Evolutionary conservation across 192 early-diverging fungal species (phyloP), one percentile per base, ranked within the genome.

Genomic region (Paraglomus occultum): DNA sequence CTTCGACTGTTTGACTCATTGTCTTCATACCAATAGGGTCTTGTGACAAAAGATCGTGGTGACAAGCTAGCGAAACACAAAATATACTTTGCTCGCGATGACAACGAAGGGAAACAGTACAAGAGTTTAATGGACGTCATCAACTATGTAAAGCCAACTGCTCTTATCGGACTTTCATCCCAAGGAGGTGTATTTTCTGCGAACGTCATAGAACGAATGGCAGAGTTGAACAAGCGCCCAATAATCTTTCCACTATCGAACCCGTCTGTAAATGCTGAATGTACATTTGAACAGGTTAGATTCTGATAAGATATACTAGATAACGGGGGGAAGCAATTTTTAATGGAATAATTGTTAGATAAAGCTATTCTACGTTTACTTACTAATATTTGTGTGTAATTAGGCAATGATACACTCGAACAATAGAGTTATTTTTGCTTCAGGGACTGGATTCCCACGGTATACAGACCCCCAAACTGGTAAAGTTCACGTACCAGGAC

Each of bases 201-300:
- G 61, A 72, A 84, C 4, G 83, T 95, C 6, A 74, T 99, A 51
- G 54, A 72, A 15, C 83, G 87, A 40, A 93, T 99, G 90, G 88
- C 83, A 55, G 71, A 83, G 31, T 63, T 93, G 31, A 93, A 92
- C 73, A 72, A 84, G 18, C 81, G 83, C 9, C 95, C 95, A 11
- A 91, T 97, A 72, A 85, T 97, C 49, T 94, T 97, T 79, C 95
- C 95, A 7, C 80, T 94, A 66, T 94, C 91, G 14, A 97, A 96
- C 75, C 95, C 94, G 39, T 74, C 82, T 61, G 86, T 84, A 64
- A 93, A 94, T 77, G 92, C 94, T 66, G 96, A 99, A 83, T 99
- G 96, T 83, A 93, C 92, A 7, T 97, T 91, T 64, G 94, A 92
- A 79, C 78, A 91, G 15, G 66, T 68, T 43, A 9, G 39, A 1